Evolutionary conservation across 106 monocot genomes (phyloP).

Genomic region (Acorus calamus): DNA sequence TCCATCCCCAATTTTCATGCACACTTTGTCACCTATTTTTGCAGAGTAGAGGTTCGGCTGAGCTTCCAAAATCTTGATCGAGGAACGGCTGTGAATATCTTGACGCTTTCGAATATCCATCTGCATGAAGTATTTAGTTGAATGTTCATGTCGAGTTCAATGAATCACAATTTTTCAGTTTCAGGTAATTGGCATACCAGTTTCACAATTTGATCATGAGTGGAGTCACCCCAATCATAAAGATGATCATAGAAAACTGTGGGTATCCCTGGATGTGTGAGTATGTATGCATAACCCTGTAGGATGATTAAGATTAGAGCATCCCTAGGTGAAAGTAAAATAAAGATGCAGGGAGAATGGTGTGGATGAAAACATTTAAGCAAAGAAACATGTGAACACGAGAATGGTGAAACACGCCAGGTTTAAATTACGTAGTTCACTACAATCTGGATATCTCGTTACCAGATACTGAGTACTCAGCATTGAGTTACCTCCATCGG

Average conservation of each 20-base stretch:
- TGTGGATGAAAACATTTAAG: too few relatives aligned
- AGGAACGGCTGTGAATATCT: slow-evolving; percentile 70
- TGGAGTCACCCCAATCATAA: slow-evolving; percentile 56
- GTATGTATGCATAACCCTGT: slow-evolving; percentile 92
- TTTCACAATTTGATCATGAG: slow-evolving; percentile 62
- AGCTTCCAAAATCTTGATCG: slow-evolving; percentile 51
- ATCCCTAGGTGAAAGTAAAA: background rate
- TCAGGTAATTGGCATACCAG: slow-evolving; percentile 36
- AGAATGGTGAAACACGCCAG: too few relatives aligned
- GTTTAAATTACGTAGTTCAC: too few relatives aligned
- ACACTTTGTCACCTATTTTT: slow-evolving; percentile 50
- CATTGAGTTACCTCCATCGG: too few relatives aligned
- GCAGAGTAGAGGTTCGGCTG: slow-evolving; percentile 53
- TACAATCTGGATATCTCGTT: too few relatives aligned
- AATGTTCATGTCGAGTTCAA: background rate
- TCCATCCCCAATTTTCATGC: slow-evolving; percentile 72
- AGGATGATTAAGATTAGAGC: background rate
- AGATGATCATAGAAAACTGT: slow-evolving; percentile 79
- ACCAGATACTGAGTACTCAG: too few relatives aligned
- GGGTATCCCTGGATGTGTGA: slow-evolving; percentile 86
- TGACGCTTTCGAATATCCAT: slow-evolving; percentile 38
- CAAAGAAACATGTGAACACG: too few relatives aligned
- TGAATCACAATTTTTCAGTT: background rate
- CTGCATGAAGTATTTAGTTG: slow-evolving; percentile 14
- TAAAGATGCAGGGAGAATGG: background rate